A percentile compares a stretch with the other conserved stretches of the same genome.
Evolutionary conservation across 176 grass and related monocot species (phyloP).

Genomic region (Ensete glaucum): DNA sequence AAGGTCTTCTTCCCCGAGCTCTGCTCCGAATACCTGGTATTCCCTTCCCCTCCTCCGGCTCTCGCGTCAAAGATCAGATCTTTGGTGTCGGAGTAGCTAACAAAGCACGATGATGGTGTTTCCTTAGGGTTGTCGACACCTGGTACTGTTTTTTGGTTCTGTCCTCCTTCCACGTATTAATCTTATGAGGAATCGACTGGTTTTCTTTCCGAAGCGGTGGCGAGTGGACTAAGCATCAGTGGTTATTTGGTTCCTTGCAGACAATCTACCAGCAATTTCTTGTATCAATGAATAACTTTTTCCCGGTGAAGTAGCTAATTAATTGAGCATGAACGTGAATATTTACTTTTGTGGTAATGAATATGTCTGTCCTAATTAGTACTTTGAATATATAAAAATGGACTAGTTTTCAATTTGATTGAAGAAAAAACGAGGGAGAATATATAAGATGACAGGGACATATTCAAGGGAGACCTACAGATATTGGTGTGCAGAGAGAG

Average conservation of each 20-base stretch:
- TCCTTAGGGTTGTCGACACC: too few species aligned
- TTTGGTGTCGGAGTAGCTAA: not conserved
- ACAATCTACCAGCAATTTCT: not conserved
- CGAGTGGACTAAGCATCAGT: not conserved
- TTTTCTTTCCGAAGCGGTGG: not conserved
- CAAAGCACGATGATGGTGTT: not conserved
- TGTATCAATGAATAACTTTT: not conserved
- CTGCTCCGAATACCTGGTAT: slow-evolving; percentile 27
- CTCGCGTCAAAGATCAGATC: not conserved
- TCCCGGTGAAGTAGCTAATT: not conserved
- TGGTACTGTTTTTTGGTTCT: not conserved
- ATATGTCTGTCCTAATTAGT: not conserved
- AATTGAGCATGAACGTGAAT: not conserved
- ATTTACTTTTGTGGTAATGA: not conserved
- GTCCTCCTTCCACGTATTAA: not conserved
- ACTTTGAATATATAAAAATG: slow-evolving; percentile 1
- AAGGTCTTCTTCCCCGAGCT: slow-evolving; percentile 36
- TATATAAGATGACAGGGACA: too few species aligned
- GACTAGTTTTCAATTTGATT: not conserved
- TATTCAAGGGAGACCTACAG: too few species aligned
- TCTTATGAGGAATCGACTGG: not conserved
- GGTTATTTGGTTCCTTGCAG: not conserved
- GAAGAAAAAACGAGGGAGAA: too few species aligned
- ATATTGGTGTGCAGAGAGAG: too few species aligned
- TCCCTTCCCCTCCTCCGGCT: not conserved